Base-by-base conservation (phyloP, 768 basidiomycete genomes). In the Lentinula raphanica region DNA sequence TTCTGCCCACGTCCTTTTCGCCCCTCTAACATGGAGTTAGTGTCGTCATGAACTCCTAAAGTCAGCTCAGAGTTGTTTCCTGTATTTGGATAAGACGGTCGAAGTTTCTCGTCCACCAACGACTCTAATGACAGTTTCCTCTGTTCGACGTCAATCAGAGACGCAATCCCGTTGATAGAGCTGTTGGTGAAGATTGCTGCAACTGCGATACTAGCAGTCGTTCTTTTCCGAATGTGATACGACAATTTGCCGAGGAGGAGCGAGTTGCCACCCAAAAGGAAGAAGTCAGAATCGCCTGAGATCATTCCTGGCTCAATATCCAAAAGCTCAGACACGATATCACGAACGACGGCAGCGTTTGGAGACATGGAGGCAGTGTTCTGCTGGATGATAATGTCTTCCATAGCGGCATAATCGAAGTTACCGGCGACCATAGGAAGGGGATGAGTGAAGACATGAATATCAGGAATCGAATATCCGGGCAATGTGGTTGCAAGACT, bases 221-320 rank as follows among this genome's bases (percentile, higher is more conserved):
- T 72, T 59, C 69, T 71, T 56, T 74, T 72, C 7, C 78, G 73
- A 45, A 79, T 68, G 39, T 67, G 66, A 58, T 78, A 70, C n/a
- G 73, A 68, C 12, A 80, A 71, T 48, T 78, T 73, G n/a, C 79
- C 79, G 12, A 79, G 71, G 9, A 79, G 68, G 1, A 79, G 65
- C 3, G 78, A 79, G 60, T 72, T 76, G n/a, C 76, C 76, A 36
- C 76, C 76, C 27, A 78, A 63, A 1, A 77, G 58, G 62, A 78
- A 78, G 62, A 78, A 78, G 57, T 78, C 76, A 4, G 75, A 74
- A n/a, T 71, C 67, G 44, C 61, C 54, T 6, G 61, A 65, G 28
- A 77, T 68, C 50, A 64, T 63, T 8, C 60, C 59, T 7, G 70
- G 58, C 21, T 75, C 72, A 49, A 71, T 51, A 17, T 62, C 54